phyloP scores from a whole-genome alignment of 768 basidiomycete species.

The Suillus discolor region DNA sequence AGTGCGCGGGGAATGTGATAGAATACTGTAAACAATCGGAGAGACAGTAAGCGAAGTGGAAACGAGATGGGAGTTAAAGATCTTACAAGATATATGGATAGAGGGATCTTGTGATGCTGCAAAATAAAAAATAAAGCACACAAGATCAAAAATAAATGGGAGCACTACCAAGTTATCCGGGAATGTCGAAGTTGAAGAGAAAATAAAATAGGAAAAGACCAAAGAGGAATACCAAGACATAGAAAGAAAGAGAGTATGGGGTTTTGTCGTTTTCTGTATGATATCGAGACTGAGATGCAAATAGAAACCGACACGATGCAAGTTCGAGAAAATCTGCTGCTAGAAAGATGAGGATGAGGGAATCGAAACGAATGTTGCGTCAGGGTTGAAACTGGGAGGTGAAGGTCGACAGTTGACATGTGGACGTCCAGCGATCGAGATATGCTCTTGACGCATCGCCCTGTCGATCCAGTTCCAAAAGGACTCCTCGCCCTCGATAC shows the following conservation, averaged over 20 bases:
- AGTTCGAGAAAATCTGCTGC: not conserved
- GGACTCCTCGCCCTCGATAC: not conserved
- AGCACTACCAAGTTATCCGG: not conserved
- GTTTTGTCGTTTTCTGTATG: conserved; percentile 2
- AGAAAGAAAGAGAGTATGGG: not conserved
- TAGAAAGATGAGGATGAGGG: not conserved
- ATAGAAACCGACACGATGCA: not conserved
- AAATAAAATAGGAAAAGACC: not conserved
- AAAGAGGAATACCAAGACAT: not conserved
- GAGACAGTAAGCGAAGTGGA: not conserved
- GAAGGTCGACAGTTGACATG: not conserved
- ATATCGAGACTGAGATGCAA: not conserved
- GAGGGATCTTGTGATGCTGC: not conserved
- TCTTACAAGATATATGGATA: not conserved
- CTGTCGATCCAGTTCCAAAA: not conserved
- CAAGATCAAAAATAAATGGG: not conserved
- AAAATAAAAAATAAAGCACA: not conserved
- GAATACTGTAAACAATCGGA: not conserved
- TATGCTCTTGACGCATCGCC: not conserved
- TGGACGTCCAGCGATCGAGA: not conserved
- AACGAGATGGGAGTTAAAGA: not conserved
- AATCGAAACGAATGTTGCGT: not conserved
- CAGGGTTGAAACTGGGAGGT: not conserved
- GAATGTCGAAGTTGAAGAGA: not conserved
- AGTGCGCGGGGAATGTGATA: not conserved